A percentile compares a stretch with the other conserved stretches of the same genome.
phyloP scores from a whole-genome alignment of 352 stramenopile species.

The Phytophthora hibernalis region DNA sequence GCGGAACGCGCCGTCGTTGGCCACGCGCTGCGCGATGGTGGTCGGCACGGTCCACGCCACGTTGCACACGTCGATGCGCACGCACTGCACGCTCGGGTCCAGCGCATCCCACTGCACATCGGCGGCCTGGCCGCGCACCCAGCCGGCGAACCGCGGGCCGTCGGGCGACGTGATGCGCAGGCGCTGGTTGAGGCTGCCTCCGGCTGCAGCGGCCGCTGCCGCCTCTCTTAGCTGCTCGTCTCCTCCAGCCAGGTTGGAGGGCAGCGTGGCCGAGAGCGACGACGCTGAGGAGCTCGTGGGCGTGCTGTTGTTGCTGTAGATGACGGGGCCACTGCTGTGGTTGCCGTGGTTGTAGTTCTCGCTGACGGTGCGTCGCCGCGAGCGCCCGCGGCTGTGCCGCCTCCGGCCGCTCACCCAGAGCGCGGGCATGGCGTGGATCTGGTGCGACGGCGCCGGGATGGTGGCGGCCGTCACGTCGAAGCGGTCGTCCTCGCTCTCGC shows the following conservation, averaged over 20 bases:
- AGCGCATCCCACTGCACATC: constrained; percentile 84
- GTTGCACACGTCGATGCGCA: constrained; percentile 90
- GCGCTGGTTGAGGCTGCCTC: constrained; percentile 41
- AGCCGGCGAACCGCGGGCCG: constrained; percentile 59
- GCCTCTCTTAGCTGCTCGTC: constrained; percentile 49
- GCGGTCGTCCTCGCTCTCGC: constrained; percentile 44
- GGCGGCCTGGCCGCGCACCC: constrained; percentile 79
- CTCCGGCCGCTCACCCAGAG: constrained; percentile 53
- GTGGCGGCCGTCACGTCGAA: constrained; percentile 51
- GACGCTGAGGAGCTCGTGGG: constrained; percentile 26
- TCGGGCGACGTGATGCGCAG: constrained; percentile 64
- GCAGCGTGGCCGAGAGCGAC: constrained; percentile 31
- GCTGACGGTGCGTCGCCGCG: constrained; percentile 43
- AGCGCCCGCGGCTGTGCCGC: constrained; percentile 45
- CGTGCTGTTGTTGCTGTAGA: constrained; percentile 33
- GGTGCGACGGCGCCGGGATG: constrained; percentile 49
- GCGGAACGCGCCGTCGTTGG: constrained; percentile 73
- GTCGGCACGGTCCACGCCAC: constrained; percentile 82
- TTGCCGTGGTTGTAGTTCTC: constrained; percentile 41
- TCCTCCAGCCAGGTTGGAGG: constrained; percentile 22
- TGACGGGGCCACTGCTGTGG: constrained; percentile 11
- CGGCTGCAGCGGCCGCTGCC: constrained; percentile 15
- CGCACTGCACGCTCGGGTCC: constrained; percentile 68
- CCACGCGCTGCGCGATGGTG: constrained; percentile 70
- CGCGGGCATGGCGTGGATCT: constrained; percentile 47